Percentiles rank a stretch among this genome's conserved stretches.
These are phyloP conservation scores for Histomonas meleagridis DNA, from an alignment of 208 protist species.

Conservation along the genomic window DNA sequence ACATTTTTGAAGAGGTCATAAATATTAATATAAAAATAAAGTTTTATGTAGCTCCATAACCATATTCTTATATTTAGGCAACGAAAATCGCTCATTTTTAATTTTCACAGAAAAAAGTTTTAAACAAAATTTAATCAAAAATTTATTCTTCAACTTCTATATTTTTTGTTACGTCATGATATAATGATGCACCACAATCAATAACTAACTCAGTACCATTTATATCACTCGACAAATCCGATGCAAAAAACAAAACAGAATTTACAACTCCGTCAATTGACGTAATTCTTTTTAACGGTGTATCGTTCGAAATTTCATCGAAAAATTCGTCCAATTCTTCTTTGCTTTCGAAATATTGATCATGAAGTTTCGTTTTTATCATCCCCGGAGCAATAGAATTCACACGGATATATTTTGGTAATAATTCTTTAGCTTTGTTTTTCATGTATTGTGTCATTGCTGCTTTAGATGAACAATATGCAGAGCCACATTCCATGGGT, in stretches of 20 bases:
- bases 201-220: not conserved
- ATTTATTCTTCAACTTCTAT: too few relatives aligned
- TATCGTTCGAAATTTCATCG: not conserved
- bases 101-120: too few relatives aligned
- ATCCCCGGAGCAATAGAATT: not conserved
- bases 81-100: too few relatives aligned
- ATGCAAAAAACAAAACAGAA: not conserved
- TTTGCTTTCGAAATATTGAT: not conserved
- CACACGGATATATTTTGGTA: not conserved
- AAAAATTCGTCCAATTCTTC: not conserved
- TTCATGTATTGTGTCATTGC: not conserved
- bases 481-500: not conserved
- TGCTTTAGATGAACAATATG: not conserved
- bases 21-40: too few relatives aligned
- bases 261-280: not conserved
- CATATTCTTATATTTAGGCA: too few relatives aligned
- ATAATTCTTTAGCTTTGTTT: not conserved
- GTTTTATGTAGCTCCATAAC: too few relatives aligned
- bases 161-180: too few relatives aligned
- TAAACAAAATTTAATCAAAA: too few relatives aligned
- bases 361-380: not conserved
- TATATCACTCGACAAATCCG: not conserved
- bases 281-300: not conserved
- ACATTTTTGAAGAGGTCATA: too few relatives aligned
- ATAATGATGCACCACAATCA: constrained; percentile 7